Conservation (phyloP, 176 grass and related monocot species). For the Carex littledalei region DNA sequence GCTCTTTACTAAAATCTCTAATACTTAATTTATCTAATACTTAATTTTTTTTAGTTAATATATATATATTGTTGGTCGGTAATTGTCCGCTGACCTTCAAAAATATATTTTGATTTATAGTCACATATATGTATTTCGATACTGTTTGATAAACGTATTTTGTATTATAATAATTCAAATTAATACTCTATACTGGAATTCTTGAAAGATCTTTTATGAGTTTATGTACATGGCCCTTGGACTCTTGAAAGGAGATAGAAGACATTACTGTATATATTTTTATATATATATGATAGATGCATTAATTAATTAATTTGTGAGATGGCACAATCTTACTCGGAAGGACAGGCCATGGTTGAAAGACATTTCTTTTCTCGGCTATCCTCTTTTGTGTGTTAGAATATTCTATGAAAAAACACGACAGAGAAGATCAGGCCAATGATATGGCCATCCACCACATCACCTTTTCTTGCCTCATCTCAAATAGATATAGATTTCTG, state of each 20-base stretch:
- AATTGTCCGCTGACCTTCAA: no score
- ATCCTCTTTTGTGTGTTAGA: constrained; percentile 1
- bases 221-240: background rate
- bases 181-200: background rate
- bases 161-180: background rate
- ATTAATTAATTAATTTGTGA: background rate
- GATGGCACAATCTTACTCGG: background rate
- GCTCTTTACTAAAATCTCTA: no score
- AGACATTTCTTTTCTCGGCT: constrained; percentile 5
- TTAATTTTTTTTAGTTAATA: no score
- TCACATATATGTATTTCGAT: background rate
- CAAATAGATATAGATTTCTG: background rate
- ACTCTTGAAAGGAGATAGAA: background rate
- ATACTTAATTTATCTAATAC: no score
- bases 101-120: no score
- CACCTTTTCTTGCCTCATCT: background rate
- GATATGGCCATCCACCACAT: constrained; percentile 12
- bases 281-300: no score
- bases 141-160: background rate
- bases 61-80: no score
- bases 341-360: background rate
- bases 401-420: background rate
- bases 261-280: no score
- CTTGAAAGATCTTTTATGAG: background rate
- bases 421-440: background rate